Conservation (phyloP, 306 rosid species). For the Castanea crenata region DNA sequence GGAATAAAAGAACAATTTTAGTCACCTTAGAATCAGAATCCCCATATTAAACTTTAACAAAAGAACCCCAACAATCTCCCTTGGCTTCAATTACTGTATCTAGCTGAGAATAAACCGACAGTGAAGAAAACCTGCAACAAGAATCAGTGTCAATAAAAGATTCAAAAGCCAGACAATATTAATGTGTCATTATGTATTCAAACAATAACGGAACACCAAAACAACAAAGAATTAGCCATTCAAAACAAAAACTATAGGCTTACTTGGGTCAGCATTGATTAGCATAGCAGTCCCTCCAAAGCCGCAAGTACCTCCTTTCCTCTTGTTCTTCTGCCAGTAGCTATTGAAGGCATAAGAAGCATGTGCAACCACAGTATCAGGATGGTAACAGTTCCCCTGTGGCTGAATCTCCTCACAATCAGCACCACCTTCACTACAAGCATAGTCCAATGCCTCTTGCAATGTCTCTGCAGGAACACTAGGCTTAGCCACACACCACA, state of each 20-base stretch:
- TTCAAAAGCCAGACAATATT: not conserved
- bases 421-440: conserved; percentile 90
- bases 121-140: conserved; percentile 75
- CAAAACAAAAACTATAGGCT: conserved; percentile 12
- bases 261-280: conserved; percentile 85
- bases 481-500: conserved; percentile 98
- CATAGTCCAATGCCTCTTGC: conserved; percentile 79
- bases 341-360: conserved; percentile 91
- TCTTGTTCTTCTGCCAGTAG: conserved; percentile 95
- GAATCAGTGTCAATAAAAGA: not conserved
- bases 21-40: conserved; percentile 25
- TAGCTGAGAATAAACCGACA: conserved; percentile 70
- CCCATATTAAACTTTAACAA: conserved; percentile 16
- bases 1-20: conserved; percentile 24
- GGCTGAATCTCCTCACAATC: conserved; percentile 68
- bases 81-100: conserved; percentile 16
- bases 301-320: conserved; percentile 78
- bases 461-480: conserved; percentile 69
- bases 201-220: not conserved
- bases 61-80: conserved; percentile 13
- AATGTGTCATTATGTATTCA: not conserved
- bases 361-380: conserved; percentile 74
- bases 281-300: conserved; percentile 95
- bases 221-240: not conserved
- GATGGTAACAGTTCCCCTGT: conserved; percentile 60